phyloP scores from a whole-genome alignment of 768 basidiomycete genomes.

The Mycena capillaripes region DNA sequence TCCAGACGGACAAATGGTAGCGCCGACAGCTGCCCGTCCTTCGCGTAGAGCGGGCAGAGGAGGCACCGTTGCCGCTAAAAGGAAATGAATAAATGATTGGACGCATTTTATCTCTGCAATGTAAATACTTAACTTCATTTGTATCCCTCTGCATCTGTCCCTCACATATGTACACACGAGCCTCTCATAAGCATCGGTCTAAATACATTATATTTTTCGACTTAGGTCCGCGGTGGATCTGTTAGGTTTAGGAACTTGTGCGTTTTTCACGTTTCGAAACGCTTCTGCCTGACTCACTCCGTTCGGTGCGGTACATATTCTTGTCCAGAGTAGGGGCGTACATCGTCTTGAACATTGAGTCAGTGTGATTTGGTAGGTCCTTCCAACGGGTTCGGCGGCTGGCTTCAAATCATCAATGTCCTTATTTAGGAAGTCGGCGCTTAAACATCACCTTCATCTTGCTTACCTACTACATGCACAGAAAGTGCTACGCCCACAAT shows the following conservation, averaged over 20 bases:
- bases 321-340: neutral
- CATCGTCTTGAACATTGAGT: neutral
- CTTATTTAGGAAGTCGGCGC: slow-evolving; percentile 3
- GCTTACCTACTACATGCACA: neutral
- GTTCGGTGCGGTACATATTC: too few species aligned
- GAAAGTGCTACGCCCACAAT: too few species aligned
- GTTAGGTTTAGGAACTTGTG: neutral
- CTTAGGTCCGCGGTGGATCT: neutral
- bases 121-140: slow-evolving; percentile 15
- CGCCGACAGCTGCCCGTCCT: neutral
- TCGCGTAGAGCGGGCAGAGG: slow-evolving; percentile 17
- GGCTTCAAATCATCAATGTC: neutral
- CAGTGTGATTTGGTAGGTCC: slow-evolving; percentile 16
- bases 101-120: slow-evolving; percentile 7
- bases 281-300: neutral
- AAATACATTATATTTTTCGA: slow-evolving; percentile 14
- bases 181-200: neutral
- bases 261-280: neutral
- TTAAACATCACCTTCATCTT: neutral
- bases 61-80: neutral
- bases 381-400: neutral
- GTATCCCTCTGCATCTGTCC: slow-evolving; percentile 13
- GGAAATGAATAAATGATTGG: neutral
- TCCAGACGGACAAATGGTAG: slow-evolving; percentile 1
- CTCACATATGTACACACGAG: slow-evolving; percentile 15